phyloP scores from a whole-genome alignment of 371 early-diverging fungal species.

The Chytridiales sp. region DNA sequence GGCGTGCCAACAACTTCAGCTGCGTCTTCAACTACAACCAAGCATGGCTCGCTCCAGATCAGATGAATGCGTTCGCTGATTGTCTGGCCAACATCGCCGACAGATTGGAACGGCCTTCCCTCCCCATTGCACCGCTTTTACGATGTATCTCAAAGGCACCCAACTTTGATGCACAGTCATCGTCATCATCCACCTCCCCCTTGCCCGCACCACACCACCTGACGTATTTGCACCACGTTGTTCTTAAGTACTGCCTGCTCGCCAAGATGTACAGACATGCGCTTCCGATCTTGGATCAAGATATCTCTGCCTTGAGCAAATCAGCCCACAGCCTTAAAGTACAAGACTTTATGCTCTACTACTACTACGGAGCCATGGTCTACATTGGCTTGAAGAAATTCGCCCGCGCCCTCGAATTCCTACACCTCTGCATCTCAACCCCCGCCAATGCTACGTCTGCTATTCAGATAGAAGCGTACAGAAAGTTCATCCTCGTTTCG shows the following conservation, averaged over 20 bases:
- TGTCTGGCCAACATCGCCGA: constrained; percentile 7
- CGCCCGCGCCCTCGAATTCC: constrained; percentile 64
- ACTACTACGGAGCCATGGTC: constrained; percentile 78
- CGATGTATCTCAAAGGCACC: constrained; percentile 9
- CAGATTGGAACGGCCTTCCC: not conserved
- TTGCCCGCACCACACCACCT: constrained; percentile 25
- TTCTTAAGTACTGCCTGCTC: constrained; percentile 59
- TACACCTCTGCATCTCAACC: constrained; percentile 36
- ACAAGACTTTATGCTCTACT: constrained; percentile 67
- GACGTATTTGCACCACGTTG: constrained; percentile 59
- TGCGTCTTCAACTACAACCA: constrained; percentile 16
- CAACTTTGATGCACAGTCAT: not conserved
- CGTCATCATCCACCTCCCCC: not conserved
- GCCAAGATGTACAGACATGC: constrained; percentile 63
- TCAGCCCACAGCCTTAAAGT: constrained; percentile 38
- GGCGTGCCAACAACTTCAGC: too few relatives aligned
- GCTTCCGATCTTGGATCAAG: constrained; percentile 53
- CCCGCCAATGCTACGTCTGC: constrained; percentile 64
- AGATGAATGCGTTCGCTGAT: constrained; percentile 17
- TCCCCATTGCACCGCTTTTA: constrained; percentile 11
- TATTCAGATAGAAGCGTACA: constrained; percentile 79
- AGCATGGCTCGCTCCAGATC: constrained; percentile 12
- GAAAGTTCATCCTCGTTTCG: constrained; percentile 64
- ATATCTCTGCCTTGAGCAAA: constrained; percentile 58
- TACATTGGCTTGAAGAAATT: constrained; percentile 66